Percentiles rank a stretch among this genome's conserved stretches.
These are phyloP conservation scores for Pterulicium gracile DNA, from an alignment of 1,284 basidiomycete genomes.

Conservation along the genomic window DNA sequence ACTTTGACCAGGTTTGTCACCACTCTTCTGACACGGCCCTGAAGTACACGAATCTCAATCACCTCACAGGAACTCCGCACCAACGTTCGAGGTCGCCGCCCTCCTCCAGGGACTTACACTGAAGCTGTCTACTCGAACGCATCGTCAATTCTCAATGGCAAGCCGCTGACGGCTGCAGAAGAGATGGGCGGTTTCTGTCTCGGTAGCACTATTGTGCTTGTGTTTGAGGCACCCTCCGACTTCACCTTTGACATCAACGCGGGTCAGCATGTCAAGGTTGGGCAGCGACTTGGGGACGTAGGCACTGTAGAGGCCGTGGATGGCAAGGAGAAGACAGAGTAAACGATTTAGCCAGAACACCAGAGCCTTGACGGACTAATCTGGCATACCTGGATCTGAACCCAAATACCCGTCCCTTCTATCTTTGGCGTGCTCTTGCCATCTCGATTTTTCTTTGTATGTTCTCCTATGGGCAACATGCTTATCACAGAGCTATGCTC, in stretches of 20 bases:
- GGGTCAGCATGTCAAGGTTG: slow-evolving; percentile 85
- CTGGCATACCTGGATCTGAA: no score
- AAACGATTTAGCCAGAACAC: no score
- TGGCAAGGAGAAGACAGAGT: background rate
- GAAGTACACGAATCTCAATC: slow-evolving; percentile 1
- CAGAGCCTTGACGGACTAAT: no score
- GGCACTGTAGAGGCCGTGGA: no score
- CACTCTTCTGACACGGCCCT: background rate
- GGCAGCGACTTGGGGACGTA: slow-evolving; percentile 62
- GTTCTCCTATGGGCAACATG: no score
- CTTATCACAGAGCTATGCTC: no score
- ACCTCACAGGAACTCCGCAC: slow-evolving; percentile 63
- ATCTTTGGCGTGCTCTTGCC: no score
- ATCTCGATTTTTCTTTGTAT: no score
- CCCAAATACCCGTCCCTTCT: no score
- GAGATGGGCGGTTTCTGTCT: slow-evolving; percentile 98
- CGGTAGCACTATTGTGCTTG: slow-evolving; percentile 92
- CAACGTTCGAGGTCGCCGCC: slow-evolving; percentile 63
- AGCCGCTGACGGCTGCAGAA: slow-evolving; percentile 80
- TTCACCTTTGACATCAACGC: slow-evolving; percentile 78
- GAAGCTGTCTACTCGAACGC: slow-evolving; percentile 87
- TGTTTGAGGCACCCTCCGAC: slow-evolving; percentile 87
- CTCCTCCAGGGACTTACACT: slow-evolving; percentile 81
- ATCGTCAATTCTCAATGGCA: slow-evolving; percentile 75
- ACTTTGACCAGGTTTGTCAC: slow-evolving; percentile 77